These are phyloP conservation scores for Sistotremastrum niveocremeum DNA, from an alignment of 768 basidiomycete genomes.

Conservation along the genomic window DNA sequence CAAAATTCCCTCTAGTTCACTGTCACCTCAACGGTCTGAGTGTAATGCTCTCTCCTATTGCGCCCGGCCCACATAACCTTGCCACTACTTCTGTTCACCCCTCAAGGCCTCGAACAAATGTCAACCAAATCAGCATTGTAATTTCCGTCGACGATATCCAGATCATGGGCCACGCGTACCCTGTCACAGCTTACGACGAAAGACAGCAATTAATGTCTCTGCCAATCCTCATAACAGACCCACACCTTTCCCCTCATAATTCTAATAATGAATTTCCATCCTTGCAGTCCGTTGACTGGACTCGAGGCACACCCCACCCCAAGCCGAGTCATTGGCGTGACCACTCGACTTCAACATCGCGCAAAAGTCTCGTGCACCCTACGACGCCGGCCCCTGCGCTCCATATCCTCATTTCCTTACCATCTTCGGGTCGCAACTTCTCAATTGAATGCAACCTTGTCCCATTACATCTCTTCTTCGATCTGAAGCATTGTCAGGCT, in stretches of 20 bases:
- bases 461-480: conserved; percentile 69
- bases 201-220: conserved; percentile 19
- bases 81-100: too few relatives aligned
- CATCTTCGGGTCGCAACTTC: conserved; percentile 5
- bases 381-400: background rate
- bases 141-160: background rate
- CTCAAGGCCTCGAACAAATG: too few relatives aligned
- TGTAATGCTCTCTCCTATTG: too few relatives aligned
- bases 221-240: conserved; percentile 67
- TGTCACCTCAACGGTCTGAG: too few relatives aligned
- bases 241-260: conserved; percentile 49
- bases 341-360: too few relatives aligned
- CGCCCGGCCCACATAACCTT: too few relatives aligned
- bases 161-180: background rate
- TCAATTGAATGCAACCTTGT: conserved; percentile 29
- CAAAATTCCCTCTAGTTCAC: too few relatives aligned
- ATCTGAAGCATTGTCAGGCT: conserved; percentile 30
- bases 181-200: conserved; percentile 8
- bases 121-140: too few relatives aligned
- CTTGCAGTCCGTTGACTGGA: too few relatives aligned
- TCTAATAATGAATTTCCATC: conserved; percentile 4
- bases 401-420: conserved; percentile 29
- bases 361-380: too few relatives aligned
- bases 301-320: too few relatives aligned
- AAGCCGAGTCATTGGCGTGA: too few relatives aligned